A percentile compares a stretch with the other conserved stretches of the same genome.
Evolutionary conservation across 495 filamentous ascomycete species (phyloP).

Genomic region (Penicillium canariense): DNA sequence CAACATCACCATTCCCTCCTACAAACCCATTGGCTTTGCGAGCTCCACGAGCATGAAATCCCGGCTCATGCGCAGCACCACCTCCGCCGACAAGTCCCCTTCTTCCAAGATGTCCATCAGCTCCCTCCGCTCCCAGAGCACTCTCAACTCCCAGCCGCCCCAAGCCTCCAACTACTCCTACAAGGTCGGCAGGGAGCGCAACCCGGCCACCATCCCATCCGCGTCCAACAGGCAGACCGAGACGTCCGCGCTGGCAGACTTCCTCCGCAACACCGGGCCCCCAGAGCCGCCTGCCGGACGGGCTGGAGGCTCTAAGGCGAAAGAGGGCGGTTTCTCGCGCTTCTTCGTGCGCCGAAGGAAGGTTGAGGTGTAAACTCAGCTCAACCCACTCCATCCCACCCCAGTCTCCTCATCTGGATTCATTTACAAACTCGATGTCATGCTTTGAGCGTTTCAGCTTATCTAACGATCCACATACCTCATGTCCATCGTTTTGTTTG

Average conservation of each 20-base stretch:
- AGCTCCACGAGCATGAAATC: conserved; percentile 62
- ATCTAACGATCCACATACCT: conserved; percentile 33
- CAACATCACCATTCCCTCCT: conserved; percentile 19
- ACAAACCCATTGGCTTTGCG: conserved; percentile 48
- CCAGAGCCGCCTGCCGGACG: conserved; percentile 42
- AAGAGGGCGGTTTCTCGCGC: conserved; percentile 35
- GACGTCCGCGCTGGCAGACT: conserved; percentile 76
- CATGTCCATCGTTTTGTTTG: conserved; percentile 25
- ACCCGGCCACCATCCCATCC: conserved; percentile 28
- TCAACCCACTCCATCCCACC: background rate
- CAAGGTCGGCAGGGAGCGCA: conserved; percentile 41
- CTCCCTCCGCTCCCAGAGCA: conserved; percentile 34
- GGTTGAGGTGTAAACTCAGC: conserved; percentile 29
- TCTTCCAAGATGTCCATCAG: conserved; percentile 30
- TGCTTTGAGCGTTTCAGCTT: conserved; percentile 35
- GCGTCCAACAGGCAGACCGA: conserved; percentile 37
- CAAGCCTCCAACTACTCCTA: conserved; percentile 35
- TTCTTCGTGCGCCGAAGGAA: conserved; percentile 46
- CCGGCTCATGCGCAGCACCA: conserved; percentile 52
- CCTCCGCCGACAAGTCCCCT: conserved; percentile 25
- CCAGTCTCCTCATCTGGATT: background rate
- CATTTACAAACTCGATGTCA: conserved; percentile 25
- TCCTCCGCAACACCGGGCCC: conserved; percentile 74
- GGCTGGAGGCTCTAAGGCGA: conserved; percentile 18
- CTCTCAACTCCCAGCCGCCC: conserved; percentile 9